Base-by-base conservation (phyloP, 1,284 basidiomycete genomes). In the Puccinia hordei region DNA sequence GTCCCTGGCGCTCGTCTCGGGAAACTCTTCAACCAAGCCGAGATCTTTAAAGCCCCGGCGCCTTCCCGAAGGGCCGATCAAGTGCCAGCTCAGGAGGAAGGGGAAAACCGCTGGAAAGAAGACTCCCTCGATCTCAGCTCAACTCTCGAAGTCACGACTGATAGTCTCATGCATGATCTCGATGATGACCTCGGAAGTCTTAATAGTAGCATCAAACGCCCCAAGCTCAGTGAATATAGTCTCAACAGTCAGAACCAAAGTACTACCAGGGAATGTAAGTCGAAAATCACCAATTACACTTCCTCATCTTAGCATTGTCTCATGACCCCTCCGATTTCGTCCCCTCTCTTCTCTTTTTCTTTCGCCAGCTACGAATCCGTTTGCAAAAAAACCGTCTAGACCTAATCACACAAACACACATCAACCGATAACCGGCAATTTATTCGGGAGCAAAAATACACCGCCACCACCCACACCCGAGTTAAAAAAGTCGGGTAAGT, bases 161-260 rank as follows among this genome's bases (percentile, higher is more conserved):
- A 71, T 71, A 33, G 17, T 51, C 27, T 71, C 30, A 71, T 71
- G 68, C 41, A 71, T 51, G 68, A 71, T 44, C 1, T 19, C 15
- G 44, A 71, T 19, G 44, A 71, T 22, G 68, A 71, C 27, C 17
- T 51, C 15, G 46, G 8, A 17, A 51, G 46, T 30, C 19, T 71
- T n/a, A 51, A 19, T 30, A 51, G 44, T 33, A 27, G 44, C 53
- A 15, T 24, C 53, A 73, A 73, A 41, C 71, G 53, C 3, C 53
- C 71, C 49, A 73, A 73, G 33, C 71, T 77, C 24, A 65, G 59
- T 35, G 74, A 68, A 53, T 77, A 77, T 22, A 63, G 51, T 51
- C 53, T 77, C 41, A 68, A 19, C 51, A 68, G 30, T 38, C 61
- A 77, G 38, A 30, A 46, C 27, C 22, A 63, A 51, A 65, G 46